Percentiles rank a stretch among this genome's conserved stretches.
Evolutionary conservation across 371 early-diverging fungal species (phyloP).

Genomic region (Apophysomyces ossiformis): DNA sequence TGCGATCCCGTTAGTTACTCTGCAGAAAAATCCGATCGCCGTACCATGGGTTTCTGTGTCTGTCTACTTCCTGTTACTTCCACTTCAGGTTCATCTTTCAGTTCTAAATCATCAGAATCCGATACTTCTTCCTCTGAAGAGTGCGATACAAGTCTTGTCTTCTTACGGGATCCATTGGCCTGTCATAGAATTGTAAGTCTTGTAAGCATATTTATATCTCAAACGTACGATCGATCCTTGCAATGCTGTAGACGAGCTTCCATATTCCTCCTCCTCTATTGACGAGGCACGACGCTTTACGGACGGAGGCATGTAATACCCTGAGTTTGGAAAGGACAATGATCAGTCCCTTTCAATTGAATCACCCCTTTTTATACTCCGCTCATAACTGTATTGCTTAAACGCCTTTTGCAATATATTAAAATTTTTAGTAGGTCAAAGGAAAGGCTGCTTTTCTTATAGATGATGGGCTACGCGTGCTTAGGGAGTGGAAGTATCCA

Average conservation of each 20-base stretch:
- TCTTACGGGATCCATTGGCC: neutral
- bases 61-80: neutral
- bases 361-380: too few relatives aligned
- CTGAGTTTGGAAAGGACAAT: neutral
- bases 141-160: neutral
- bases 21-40: neutral
- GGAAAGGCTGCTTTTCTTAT: too few relatives aligned
- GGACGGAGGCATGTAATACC: conserved; percentile 2
- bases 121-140: neutral
- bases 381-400: too few relatives aligned
- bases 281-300: neutral
- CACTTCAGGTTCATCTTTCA: neutral
- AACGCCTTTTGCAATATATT: too few relatives aligned
- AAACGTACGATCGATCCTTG: neutral
- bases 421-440: too few relatives aligned
- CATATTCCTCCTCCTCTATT: neutral
- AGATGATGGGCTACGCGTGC: too few relatives aligned
- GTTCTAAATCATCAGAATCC: conserved; percentile 6
- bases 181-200: neutral
- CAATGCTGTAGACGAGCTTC: neutral
- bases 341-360: too few relatives aligned
- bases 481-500: too few relatives aligned
- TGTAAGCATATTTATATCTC: neutral
- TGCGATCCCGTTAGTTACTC: neutral
- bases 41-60: neutral